These are phyloP conservation scores for Nitzschia putrida DNA, from an alignment of 108 stramenopile species.

Conservation along the genomic window DNA sequence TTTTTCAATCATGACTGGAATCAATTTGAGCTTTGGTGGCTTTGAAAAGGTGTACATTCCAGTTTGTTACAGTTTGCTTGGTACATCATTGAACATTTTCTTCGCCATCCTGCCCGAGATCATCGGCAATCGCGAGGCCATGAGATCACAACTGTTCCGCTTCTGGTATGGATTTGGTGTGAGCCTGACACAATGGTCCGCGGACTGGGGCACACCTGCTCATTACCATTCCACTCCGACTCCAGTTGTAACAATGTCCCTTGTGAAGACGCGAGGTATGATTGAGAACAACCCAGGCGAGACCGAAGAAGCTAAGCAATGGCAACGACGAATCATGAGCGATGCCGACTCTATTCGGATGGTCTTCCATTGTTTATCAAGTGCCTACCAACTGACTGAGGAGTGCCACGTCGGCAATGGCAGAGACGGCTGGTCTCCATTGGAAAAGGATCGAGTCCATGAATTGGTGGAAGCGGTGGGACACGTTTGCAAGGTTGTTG, in stretches of 20 bases:
- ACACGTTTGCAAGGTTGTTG: neutral
- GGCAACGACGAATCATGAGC: neutral
- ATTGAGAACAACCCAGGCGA: too few relatives aligned
- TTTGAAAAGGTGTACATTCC: neutral
- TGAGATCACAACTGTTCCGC: neutral
- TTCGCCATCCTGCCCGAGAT: neutral
- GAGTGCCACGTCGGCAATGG: neutral
- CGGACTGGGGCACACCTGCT: neutral
- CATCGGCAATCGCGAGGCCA: conserved; percentile 6
- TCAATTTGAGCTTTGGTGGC: neutral
- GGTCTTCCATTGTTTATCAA: neutral
- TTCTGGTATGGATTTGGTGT: conserved; percentile 7
- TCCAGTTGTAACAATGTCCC: neutral
- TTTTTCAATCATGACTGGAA: neutral
- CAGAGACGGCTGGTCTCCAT: neutral
- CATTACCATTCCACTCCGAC: neutral
- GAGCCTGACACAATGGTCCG: neutral
- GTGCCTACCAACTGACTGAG: neutral
- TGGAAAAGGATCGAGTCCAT: neutral
- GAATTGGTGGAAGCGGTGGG: neutral
- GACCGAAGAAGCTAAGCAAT: neutral
- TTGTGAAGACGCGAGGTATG: neutral
- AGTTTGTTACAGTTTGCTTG: neutral
- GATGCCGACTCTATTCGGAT: neutral
- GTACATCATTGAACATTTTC: neutral